Evolutionary conservation across 1,284 basidiomycete species (phyloP).

Genomic region (Microbotryomycetes sp.): DNA sequence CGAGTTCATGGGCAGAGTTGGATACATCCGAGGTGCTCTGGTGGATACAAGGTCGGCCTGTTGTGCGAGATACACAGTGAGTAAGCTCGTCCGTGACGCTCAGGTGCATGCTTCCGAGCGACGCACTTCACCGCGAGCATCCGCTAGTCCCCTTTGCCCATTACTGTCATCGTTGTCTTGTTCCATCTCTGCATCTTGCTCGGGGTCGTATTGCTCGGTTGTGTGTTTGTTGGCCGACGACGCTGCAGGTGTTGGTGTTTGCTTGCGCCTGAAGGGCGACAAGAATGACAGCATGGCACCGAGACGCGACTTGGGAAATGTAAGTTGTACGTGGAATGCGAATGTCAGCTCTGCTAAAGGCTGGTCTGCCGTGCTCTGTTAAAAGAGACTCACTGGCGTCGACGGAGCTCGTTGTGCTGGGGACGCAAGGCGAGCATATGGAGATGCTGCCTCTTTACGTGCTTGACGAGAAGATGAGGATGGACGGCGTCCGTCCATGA

Average conservation of each 20-base stretch:
- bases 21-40: constrained; percentile 1
- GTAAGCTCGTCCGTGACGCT: not conserved
- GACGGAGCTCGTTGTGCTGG: not conserved
- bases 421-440: constrained; percentile 1
- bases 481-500: not conserved
- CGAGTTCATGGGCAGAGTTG: constrained; percentile 1
- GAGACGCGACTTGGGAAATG: constrained; percentile 9
- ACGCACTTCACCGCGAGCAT: too few species aligned
- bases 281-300: constrained; percentile 18
- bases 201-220: constrained; percentile 4
- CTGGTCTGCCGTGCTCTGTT: too few species aligned
- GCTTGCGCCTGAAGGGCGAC: constrained; percentile 16
- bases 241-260: constrained; percentile 1
- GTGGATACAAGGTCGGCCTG: not conserved
- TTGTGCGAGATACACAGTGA: not conserved
- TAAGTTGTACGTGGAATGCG: not conserved
- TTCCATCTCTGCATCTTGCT: not conserved
- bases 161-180: not conserved
- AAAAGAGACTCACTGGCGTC: constrained; percentile 1
- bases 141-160: not conserved
- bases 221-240: not conserved
- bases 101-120: not conserved
- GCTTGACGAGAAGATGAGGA: not conserved
- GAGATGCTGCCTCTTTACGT: constrained; percentile 3
- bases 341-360: not conserved